These are phyloP conservation scores for Aspergillus sp. DNA, from an alignment of 2,329 filamentous ascomycete species.

Conservation along the genomic window DNA sequence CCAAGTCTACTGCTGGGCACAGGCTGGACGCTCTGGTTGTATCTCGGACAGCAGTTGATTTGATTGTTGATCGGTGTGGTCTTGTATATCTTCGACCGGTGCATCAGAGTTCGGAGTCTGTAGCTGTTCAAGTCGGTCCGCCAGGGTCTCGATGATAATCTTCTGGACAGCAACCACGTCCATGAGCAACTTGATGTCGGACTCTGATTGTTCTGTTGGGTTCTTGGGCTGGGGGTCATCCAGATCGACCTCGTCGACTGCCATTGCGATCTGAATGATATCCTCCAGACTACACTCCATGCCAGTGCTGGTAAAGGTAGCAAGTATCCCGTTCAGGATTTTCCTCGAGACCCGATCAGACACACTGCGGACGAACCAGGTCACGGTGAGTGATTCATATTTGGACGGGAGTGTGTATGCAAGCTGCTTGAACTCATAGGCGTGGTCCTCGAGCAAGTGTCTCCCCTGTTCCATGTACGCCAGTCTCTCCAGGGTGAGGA, in stretches of 20 bases:
- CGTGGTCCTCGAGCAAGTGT: not conserved
- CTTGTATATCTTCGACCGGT: not conserved
- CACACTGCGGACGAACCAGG: not conserved
- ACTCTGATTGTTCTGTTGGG: not conserved
- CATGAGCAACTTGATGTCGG: not conserved
- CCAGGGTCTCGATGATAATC: not conserved
- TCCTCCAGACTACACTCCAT: not conserved
- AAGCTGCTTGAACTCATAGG: not conserved
- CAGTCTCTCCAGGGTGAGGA: not conserved
- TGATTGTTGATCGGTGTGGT: not conserved
- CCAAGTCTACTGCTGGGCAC: not conserved
- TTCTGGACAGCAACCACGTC: not conserved
- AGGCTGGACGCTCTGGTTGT: not conserved
- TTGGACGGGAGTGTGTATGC: not conserved
- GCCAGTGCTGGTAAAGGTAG: not conserved
- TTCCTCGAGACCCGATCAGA: not conserved
- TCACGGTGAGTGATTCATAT: not conserved
- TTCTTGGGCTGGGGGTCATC: not conserved
- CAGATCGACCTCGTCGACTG: not conserved
- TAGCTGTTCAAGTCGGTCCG: not conserved
- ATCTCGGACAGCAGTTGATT: not conserved
- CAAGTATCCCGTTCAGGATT: not conserved
- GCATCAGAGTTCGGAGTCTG: not conserved
- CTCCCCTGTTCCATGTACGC: not conserved
- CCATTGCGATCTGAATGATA: not conserved